Evolutionary conservation across 805 yeast genomes (phyloP), one percentile per base, ranked within the genome.

Genomic region (Sugiyamaella boreocaroliniensis): DNA sequence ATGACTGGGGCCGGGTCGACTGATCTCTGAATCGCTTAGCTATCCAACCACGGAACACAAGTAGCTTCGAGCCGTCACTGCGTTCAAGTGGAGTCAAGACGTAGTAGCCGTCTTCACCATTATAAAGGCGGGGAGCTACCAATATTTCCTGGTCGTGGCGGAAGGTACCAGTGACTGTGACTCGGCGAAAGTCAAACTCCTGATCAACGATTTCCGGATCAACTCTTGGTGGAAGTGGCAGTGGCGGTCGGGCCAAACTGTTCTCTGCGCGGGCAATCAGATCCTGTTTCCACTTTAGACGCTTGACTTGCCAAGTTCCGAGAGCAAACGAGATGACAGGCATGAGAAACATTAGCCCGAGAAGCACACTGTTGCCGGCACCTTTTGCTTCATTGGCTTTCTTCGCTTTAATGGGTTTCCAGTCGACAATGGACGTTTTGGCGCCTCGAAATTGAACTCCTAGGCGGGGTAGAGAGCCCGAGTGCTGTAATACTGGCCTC

Each of bases 1-100:
- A 64, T 1, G 95, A 82, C 54, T 79, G 76, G 53, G 90, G 74
- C 80, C 86, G 60, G 59, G 74, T 58, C 53, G 75, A 54, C 74
- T 95, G 83, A n/a, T 71, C 67, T 2, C 72, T 66, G 69, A 68
- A 51, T 12, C 80, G 79, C 59, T 85, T 89, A 22, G 80, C 71
- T 45, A 93, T 81, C 95, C 97, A 93, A 14, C 99, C 99, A 58
- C 99, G 78, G 66, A 88, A 95, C 29, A 93, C 77, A 50, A 93
- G 71, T 15, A 93, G 73, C 50, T 86, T 90, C 47, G 83, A 78
- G 1, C 89, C 93, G 20, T 89, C 86, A 55, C 80, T 82, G 55
- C 95, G 79, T 20, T 81, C 77, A 61, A 93, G 80, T 11, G 99
- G 98, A 5, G 95, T 85, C 29, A 86, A 80, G 5, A 92, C 76